These are phyloP conservation scores for Candida endomychidarum DNA, from an alignment of 805 yeast species.

Conservation along the genomic window DNA sequence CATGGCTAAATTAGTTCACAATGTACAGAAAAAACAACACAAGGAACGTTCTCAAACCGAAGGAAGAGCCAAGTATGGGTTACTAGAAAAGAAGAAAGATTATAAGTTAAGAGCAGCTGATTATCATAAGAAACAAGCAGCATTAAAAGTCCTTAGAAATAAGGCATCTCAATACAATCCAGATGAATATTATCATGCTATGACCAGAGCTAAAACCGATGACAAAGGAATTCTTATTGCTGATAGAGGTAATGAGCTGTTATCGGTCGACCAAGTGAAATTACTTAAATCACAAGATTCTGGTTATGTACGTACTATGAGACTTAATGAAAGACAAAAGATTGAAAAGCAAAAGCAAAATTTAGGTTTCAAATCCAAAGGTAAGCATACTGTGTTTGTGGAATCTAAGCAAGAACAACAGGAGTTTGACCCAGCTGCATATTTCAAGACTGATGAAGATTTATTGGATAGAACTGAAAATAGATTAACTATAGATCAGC, in stretches of 20 bases:
- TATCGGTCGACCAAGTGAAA: conserved; percentile 74
- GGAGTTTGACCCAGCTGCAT: conserved; percentile 59
- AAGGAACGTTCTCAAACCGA: conserved; percentile 87
- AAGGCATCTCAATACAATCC: conserved; percentile 80
- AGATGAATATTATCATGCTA: conserved; percentile 95
- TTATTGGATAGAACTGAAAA: conserved; percentile 68
- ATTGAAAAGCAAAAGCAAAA: conserved; percentile 55
- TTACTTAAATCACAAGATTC: conserved; percentile 88
- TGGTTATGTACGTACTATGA: conserved; percentile 76
- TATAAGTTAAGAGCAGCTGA: conserved; percentile 53
- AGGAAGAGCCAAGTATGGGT: conserved; percentile 72
- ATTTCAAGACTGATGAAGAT: conserved; percentile 68
- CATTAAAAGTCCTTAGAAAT: conserved; percentile 65
- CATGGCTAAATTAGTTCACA: conserved; percentile 83
- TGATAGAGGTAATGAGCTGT: conserved; percentile 61
- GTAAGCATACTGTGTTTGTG: conserved; percentile 85
- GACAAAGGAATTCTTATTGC: conserved; percentile 63
- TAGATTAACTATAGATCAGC: conserved; percentile 62
- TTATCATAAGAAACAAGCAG: conserved; percentile 58
- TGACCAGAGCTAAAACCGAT: conserved; percentile 73
- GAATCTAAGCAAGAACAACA: conserved; percentile 58
- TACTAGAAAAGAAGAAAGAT: conserved; percentile 81
- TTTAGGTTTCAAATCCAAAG: conserved; percentile 54
- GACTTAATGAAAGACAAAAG: conserved; percentile 66
- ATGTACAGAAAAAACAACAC: conserved; percentile 94